Evolutionary conservation across 768 basidiomycete genomes (phyloP).

Genomic region (Melanogaster broomeanus): DNA sequence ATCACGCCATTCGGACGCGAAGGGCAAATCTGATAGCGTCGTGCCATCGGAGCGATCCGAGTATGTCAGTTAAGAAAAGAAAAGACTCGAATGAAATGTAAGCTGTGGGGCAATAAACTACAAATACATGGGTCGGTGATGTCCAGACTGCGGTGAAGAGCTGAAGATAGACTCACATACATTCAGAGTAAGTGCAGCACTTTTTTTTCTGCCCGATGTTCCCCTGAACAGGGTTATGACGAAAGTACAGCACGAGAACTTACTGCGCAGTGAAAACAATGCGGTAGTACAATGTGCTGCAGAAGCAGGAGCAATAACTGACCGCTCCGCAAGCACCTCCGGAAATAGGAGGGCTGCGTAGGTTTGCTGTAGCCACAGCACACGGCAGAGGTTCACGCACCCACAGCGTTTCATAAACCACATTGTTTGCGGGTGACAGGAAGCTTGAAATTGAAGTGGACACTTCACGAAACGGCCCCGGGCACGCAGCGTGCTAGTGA

Average conservation of each 20-base stretch:
- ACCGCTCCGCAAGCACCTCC: slow-evolving; percentile 4
- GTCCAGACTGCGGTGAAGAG: not conserved
- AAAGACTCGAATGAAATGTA: not conserved
- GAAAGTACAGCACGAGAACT: not conserved
- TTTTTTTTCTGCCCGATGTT: not conserved
- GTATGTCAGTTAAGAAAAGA: not conserved
- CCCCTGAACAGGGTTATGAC: not conserved
- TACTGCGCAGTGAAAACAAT: not conserved
- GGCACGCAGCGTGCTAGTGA: not conserved
- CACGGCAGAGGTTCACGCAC: not conserved
- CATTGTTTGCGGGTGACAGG: no score
- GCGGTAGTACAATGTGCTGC: no score
- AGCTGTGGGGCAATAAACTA: not conserved
- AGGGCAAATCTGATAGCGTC: not conserved
- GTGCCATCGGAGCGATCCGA: not conserved
- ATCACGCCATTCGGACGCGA: slow-evolving; percentile 2
- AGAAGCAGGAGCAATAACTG: not conserved
- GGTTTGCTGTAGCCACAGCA: slow-evolving; percentile 15
- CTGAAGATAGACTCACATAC: not conserved
- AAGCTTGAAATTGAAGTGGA: slow-evolving; percentile 1
- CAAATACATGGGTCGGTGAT: not conserved
- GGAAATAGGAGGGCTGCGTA: slow-evolving; percentile 19
- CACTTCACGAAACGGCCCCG: not conserved
- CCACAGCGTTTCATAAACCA: not conserved
- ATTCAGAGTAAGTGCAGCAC: not conserved